These are phyloP conservation scores for Candida orba DNA, from an alignment of 805 yeast genomes.

Conservation along the genomic window DNA sequence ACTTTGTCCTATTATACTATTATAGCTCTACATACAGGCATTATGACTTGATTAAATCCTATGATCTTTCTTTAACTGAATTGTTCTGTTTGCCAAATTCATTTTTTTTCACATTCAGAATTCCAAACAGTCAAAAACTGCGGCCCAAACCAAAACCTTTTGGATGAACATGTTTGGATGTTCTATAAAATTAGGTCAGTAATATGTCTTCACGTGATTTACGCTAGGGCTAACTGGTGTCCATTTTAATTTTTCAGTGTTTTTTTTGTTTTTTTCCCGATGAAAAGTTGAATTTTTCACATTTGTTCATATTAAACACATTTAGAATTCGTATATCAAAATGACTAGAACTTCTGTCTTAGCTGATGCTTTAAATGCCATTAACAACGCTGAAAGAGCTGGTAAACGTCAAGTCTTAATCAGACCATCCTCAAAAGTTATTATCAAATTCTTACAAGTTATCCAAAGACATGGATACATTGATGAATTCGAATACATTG, in stretches of 20 bases:
- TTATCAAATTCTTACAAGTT: slow-evolving; percentile 92
- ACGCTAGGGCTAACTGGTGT: slow-evolving; percentile 1
- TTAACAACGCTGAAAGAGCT: slow-evolving; percentile 98
- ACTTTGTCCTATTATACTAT: not conserved
- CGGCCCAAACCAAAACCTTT: slow-evolving; percentile 1
- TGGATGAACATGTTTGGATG: slow-evolving; percentile 4
- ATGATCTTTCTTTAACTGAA: not conserved
- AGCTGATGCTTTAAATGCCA: slow-evolving; percentile 97
- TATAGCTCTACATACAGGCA: slow-evolving; percentile 33
- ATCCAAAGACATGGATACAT: slow-evolving; percentile 99
- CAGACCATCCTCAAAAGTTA: slow-evolving; percentile 98
- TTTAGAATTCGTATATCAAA: slow-evolving; percentile 21
- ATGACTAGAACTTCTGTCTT: slow-evolving; percentile 98
- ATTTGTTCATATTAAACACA: not conserved
- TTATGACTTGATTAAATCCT: slow-evolving; percentile 27
- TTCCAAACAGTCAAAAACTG: not conserved
- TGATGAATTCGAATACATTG: slow-evolving; percentile 97
- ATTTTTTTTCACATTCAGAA: slow-evolving; percentile 12
- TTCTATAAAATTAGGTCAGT: not conserved
- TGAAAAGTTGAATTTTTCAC: slow-evolving; percentile 13
- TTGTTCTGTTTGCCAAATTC: slow-evolving; percentile 23
- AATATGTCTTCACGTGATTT: slow-evolving; percentile 5
- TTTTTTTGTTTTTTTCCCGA: not conserved
- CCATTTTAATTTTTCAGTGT: not conserved
- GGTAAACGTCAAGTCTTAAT: slow-evolving; percentile 98